A percentile compares a stretch with the other conserved stretches of the same genome.
Evolutionary conservation across 805 yeast genomes (phyloP).

Genomic region (Candida ficus): DNA sequence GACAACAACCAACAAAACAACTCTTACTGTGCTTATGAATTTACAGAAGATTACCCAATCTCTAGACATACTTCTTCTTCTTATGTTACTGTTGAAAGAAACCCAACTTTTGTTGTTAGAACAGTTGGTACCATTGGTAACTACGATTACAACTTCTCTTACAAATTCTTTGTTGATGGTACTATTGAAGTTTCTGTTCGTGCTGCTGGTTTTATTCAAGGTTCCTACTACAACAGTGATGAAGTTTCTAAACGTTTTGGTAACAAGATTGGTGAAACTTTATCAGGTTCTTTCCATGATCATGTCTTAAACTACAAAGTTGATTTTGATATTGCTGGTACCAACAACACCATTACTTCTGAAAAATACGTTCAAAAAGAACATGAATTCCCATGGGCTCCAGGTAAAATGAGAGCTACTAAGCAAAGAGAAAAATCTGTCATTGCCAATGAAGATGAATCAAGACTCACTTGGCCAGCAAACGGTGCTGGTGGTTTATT

Average conservation of each 20-base stretch:
- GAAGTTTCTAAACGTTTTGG: conserved; percentile 20
- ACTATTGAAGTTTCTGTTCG: conserved; percentile 26
- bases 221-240: conserved; percentile 22
- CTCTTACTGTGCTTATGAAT: conserved; percentile 25
- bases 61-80: conserved; percentile 19
- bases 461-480: conserved; percentile 16
- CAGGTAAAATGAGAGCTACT: conserved; percentile 16
- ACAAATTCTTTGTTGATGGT: conserved; percentile 24
- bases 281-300: conserved; percentile 28
- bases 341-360: conserved; percentile 17
- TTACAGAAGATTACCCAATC: conserved; percentile 21
- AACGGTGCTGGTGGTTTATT: conserved; percentile 22
- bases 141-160: conserved; percentile 23
- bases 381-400: conserved; percentile 25
- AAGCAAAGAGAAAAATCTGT: conserved; percentile 15
- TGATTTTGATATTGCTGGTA: conserved; percentile 27
- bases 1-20: conserved; percentile 21
- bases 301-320: conserved; percentile 26
- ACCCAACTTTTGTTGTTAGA: conserved; percentile 24
- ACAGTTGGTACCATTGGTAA: conserved; percentile 23
- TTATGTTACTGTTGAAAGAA: conserved; percentile 19
- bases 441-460: conserved; percentile 18
- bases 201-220: conserved; percentile 28
- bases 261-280: conserved; percentile 18
- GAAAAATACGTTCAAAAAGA: conserved; percentile 13